Base-by-base conservation (phyloP, 257 asterid species). In the Galeopsis tetrahit region DNA sequence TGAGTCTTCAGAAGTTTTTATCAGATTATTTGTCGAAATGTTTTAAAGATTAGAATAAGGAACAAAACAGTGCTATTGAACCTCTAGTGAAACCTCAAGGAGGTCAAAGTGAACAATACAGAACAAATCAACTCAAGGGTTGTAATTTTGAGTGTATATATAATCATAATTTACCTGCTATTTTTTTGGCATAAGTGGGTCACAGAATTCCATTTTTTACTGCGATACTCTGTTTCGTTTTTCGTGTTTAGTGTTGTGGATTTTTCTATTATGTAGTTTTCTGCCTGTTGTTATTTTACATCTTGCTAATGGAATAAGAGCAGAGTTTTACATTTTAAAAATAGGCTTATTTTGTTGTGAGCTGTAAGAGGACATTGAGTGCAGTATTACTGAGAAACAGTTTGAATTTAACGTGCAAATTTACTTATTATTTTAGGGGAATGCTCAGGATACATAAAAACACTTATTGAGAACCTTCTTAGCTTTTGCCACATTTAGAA, bases 1-100 rank as follows among this genome's bases (percentile, higher is more conserved):
- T 87, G 85, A 86, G 72, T 44, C 49, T 56, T 63, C 38, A 17
- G 65, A 36, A 21, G 67, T 56, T 14, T 35, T 49, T 31, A 36
- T 31, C n/a, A 13, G 9, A 63, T 73, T 52, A 13, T 64, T 35
- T 14, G 57, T 55, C 10, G 66, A 7, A 65, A 42, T 15, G 36
- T 55, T 49, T 49, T 7, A 11, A 11, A 34, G 14, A 13, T 35
- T 10, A 14, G 35, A 13, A 56, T 3, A 32, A 4, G 15, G 69
- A 63, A 40, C 13, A 63, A 40, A 40, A 9, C 4, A 40, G 17
- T 8, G 51, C 49, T 38, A 4, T 34, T 46, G 43, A 10, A 15
- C 48, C 48, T 13, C 10, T 63, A 64, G 38, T 17, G 38, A 38
- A 67, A 44, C 36, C 31, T 34, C 15, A 6, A 11, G 70, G 70